Conservation (phyloP, 1,139 yeast genomes). For the Nakaseomyces kungkrabaensis region DNA sequence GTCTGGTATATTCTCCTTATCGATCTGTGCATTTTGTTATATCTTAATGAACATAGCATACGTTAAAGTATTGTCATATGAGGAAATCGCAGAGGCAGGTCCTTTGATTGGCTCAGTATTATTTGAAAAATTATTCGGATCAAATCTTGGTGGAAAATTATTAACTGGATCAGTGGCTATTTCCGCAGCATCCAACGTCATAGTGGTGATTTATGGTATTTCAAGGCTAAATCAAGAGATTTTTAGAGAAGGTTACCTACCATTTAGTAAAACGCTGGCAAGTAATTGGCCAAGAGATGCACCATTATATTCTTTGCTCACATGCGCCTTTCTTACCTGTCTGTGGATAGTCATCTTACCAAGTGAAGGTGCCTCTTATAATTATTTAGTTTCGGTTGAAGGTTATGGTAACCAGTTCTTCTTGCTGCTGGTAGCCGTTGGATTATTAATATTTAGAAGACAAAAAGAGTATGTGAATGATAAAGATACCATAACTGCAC, state of each 20-base stretch:
- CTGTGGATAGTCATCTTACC: slow-evolving; percentile 37
- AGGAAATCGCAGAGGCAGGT: slow-evolving; percentile 45
- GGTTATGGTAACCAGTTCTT: slow-evolving; percentile 48
- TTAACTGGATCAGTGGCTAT: slow-evolving; percentile 48
- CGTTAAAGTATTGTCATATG: slow-evolving; percentile 43
- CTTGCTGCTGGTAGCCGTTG: slow-evolving; percentile 40
- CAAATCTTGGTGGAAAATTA: slow-evolving; percentile 41
- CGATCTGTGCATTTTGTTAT: slow-evolving; percentile 42
- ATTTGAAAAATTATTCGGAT: slow-evolving; percentile 48
- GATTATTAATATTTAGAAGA: slow-evolving; percentile 42
- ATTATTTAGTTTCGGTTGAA: slow-evolving; percentile 48
- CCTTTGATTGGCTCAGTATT: slow-evolving; percentile 50
- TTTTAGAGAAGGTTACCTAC: slow-evolving; percentile 53
- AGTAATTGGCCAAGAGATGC: slow-evolving; percentile 49
- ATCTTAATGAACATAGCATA: slow-evolving; percentile 47
- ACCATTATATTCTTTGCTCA: slow-evolving; percentile 40
- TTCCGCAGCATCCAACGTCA: slow-evolving; percentile 53
- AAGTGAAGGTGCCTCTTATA: slow-evolving; percentile 45
- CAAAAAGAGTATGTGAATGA: slow-evolving; percentile 30
- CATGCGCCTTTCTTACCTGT: slow-evolving; percentile 29
- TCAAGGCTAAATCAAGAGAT: slow-evolving; percentile 58
- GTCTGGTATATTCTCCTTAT: slow-evolving; percentile 50
- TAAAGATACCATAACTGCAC: slow-evolving; percentile 39
- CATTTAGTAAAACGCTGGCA: slow-evolving; percentile 43
- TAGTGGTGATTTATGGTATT: slow-evolving; percentile 50